phyloP scores from a whole-genome alignment of 176 grass and related monocot genomes.

The Triticum aestivum region IWGSC_CS_RefSeq_v2.1 NC_057803.1:37789922-37790421 shows the following conservation, averaged over 20 bases:
- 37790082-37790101: neutral
- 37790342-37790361: neutral
- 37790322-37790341: neutral
- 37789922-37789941: neutral
- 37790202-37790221: neutral
- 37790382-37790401: neutral
- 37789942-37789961: neutral
- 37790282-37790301: neutral
- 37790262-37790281: neutral
- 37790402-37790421: neutral
- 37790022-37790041: conserved; percentile 7
- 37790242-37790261: neutral
- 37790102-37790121: neutral
- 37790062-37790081: neutral
- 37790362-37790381: neutral
- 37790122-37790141: neutral
- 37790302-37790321: neutral
- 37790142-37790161: neutral
- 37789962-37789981: neutral
- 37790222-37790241: neutral
- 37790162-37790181: conserved; percentile 16
- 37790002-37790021: neutral
- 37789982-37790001: neutral
- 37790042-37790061: neutral
- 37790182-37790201: neutral